Evolutionary conservation across 1,284 basidiomycete species (phyloP), one percentile per base, ranked within the genome.

Genomic region (Cystobasidium slooffiae): DNA sequence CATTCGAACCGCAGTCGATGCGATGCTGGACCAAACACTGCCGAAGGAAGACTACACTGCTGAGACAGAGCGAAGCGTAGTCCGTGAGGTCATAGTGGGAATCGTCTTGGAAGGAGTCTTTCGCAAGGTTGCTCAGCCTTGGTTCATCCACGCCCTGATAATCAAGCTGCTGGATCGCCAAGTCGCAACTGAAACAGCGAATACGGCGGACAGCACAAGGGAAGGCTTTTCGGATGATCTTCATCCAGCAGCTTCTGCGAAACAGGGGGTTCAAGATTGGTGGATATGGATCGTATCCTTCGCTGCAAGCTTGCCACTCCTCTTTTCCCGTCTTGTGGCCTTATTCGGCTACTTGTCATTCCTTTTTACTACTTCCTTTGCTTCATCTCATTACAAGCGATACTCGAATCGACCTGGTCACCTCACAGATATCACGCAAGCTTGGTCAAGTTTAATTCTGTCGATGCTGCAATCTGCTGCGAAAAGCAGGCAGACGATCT

Each of bases 1-100:
- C 80, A 85, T 91, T 72, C 88, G 92, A 49, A 89, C 91, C 68
- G 85, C 88, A 6, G 81, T 92, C 39, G 91, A 93, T 80, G 86
- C 87, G 66, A 82, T 93, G 56, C 84, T 94, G 77, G 88, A 86
- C 72, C 81, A 84, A 1, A 88, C 87, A 80, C 85, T 94, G 16
- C 90, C 92, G 0, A 81, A 84, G 6, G 87, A 90, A 75, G 89
- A 91, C 79, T 90, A 87, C 80, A 85, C 85, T 14, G 86, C 90
- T 4, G 88, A 91, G 61, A 83, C 87, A 3, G 90, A 93, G 82
- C 86, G 91, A 24, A 85, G 87, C 76, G 89, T 94, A 75, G 82
- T 91, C 41, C 87, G 91, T 66, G 92, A 94, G 82, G 85, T 93
- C 55, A 80, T 92, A 59, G 85, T 92, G 78, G 90, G 90, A 79